Percentiles rank a stretch among this genome's conserved stretches.
Conservation (phyloP, 148 eudicot genomes). For the Spergularia marina region DNA sequence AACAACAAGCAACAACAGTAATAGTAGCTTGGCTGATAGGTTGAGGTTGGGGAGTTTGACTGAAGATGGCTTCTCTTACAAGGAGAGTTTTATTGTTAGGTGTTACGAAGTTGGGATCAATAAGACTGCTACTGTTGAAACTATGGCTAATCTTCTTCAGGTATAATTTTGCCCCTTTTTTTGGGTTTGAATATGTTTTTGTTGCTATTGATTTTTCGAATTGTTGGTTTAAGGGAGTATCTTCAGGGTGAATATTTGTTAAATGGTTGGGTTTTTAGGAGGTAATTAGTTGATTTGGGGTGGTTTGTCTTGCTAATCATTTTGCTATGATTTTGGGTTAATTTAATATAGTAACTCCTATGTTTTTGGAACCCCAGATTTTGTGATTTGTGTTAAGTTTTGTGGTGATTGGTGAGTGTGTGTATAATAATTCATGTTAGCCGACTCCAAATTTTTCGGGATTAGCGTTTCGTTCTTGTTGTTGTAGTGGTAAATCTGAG, state of each 20-base stretch:
- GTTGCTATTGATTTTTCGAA: not conserved
- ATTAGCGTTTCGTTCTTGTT: not conserved
- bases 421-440: not conserved
- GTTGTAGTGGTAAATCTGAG: conserved; percentile 1
- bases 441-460: not conserved
- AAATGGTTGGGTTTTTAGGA: not conserved
- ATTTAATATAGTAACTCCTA: not conserved
- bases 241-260: not conserved
- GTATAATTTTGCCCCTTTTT: not conserved
- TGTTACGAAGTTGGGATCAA: conserved; percentile 91
- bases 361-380: not conserved
- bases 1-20: conserved; percentile 20
- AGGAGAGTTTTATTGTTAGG: conserved; percentile 81
- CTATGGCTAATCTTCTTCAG: conserved; percentile 60
- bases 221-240: not conserved
- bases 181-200: not conserved
- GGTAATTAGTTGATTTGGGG: not conserved
- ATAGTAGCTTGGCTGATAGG: conserved; percentile 47
- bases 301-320: not conserved
- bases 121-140: conserved; percentile 92
- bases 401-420: not conserved
- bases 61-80: conserved; percentile 73
- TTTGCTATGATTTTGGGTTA: not conserved
- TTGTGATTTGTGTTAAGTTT: not conserved
- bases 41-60: conserved; percentile 71